Conservation (phyloP, 441 rosid species). For the Jatropha podagrica region DNA sequence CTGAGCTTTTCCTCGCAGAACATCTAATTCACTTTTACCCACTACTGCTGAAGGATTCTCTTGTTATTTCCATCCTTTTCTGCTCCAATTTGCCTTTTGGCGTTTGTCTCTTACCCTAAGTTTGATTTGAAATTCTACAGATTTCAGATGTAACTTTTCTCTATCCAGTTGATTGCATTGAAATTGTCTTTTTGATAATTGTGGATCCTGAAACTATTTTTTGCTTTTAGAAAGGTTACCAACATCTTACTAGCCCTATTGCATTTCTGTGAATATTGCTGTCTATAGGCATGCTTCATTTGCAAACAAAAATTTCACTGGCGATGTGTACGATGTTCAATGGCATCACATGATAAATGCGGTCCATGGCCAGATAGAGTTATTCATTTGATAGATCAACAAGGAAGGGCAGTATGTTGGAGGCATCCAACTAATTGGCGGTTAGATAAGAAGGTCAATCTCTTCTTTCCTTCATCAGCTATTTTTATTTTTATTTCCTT, state of each 20-base stretch:
- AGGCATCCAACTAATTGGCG: constrained; percentile 81
- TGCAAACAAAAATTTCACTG: constrained; percentile 70
- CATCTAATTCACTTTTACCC: background rate
- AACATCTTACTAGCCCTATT: background rate
- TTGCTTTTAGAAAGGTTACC: background rate
- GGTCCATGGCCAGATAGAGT: constrained; percentile 79
- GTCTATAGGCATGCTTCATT: constrained; percentile 70
- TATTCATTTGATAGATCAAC: constrained; percentile 56
- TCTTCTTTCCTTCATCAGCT: constrained; percentile 51
- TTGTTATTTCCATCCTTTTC: background rate
- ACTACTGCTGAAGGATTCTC: background rate
- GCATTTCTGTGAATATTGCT: constrained; percentile 20
- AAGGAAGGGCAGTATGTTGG: constrained; percentile 86
- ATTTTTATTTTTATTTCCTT: constrained; percentile 4
- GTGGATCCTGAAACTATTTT: background rate
- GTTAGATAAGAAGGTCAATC: constrained; percentile 70
- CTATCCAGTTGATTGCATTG: background rate
- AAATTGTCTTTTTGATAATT: background rate
- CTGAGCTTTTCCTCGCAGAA: background rate
- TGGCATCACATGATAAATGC: constrained; percentile 79
- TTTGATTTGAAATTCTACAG: constrained; percentile 1
- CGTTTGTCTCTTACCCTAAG: background rate
- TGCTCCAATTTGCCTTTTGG: background rate
- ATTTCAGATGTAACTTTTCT: background rate
- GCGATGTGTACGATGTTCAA: constrained; percentile 69